phyloP scores from a whole-genome alignment of 2,329 filamentous ascomycete genomes.

The Ascochyta koolunga region DNA sequence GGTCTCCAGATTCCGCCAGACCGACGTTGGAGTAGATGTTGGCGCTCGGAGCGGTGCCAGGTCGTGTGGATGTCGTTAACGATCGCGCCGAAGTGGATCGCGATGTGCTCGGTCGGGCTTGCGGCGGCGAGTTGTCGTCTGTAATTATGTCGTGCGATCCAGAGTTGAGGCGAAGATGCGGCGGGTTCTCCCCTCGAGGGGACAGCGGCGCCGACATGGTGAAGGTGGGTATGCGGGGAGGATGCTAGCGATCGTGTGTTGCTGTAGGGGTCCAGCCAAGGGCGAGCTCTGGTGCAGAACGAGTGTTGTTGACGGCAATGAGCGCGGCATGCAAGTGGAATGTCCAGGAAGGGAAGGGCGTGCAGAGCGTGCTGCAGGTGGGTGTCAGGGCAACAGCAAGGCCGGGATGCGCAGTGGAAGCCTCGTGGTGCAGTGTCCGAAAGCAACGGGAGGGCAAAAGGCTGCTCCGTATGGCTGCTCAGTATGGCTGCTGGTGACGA shows the following conservation, averaged over 20 bases:
- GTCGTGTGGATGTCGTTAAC: slow-evolving; percentile 48
- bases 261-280: slow-evolving; percentile 30
- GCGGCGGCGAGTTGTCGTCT: slow-evolving; percentile 38
- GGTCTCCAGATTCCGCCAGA: slow-evolving; percentile 55
- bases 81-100: slow-evolving; percentile 54
- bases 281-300: slow-evolving; percentile 5
- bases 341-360: slow-evolving; percentile 29
- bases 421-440: slow-evolving; percentile 4
- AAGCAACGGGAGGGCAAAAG: slow-evolving; percentile 16
- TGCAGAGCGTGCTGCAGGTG: slow-evolving; percentile 20
- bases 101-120: slow-evolving; percentile 45
- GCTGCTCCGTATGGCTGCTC: slow-evolving; percentile 33
- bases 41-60: slow-evolving; percentile 43
- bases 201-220: slow-evolving; percentile 38
- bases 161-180: slow-evolving; percentile 70
- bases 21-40: slow-evolving; percentile 46
- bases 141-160: slow-evolving; percentile 60
- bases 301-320: slow-evolving; percentile 15
- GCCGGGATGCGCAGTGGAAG: slow-evolving; percentile 19
- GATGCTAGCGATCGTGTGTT: slow-evolving; percentile 11
- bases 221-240: slow-evolving; percentile 18
- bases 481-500: slow-evolving; percentile 32
- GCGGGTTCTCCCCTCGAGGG: slow-evolving; percentile 49
- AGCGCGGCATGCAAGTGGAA: slow-evolving; percentile 39
- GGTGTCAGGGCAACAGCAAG: slow-evolving; percentile 37